Evolutionary conservation across 176 grass and related monocot species (phyloP).

Genomic region (Oryza rufipogon): DNA sequence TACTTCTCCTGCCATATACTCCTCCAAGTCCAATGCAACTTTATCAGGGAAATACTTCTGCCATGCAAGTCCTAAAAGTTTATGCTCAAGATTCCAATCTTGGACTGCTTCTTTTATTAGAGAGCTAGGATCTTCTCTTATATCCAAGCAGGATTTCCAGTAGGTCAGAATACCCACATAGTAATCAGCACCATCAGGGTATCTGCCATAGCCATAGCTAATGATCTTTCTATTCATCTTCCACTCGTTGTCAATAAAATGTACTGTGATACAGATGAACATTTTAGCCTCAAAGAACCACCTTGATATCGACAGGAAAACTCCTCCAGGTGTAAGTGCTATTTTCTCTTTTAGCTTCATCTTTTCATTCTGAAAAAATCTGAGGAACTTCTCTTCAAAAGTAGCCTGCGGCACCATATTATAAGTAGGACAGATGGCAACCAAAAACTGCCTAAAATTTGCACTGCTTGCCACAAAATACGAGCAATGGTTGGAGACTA

Average conservation of each 20-base stretch:
- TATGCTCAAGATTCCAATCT: background rate
- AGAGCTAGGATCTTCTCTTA: too few relatives aligned
- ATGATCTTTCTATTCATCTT: slow-evolving; percentile 22
- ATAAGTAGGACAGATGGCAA: background rate
- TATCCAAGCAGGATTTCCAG: background rate
- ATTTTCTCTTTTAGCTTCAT: slow-evolving; percentile 3
- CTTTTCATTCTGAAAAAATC: slow-evolving; percentile 33
- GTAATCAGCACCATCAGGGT: too few relatives aligned
- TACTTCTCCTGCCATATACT: background rate
- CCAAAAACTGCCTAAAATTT: background rate
- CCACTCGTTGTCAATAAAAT: slow-evolving; percentile 39
- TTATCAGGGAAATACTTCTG: too few relatives aligned
- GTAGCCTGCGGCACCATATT: background rate
- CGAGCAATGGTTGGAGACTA: background rate
- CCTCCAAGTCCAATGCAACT: background rate
- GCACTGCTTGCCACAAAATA: background rate
- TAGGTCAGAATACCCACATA: too few relatives aligned
- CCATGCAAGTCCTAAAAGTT: slow-evolving; percentile 34
- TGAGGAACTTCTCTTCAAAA: background rate
- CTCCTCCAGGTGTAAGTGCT: background rate
- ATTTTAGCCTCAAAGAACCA: too few relatives aligned
- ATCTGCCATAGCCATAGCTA: too few relatives aligned
- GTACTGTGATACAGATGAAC: background rate
- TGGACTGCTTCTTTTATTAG: background rate
- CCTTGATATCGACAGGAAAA: background rate